Base-by-base conservation (phyloP, 2,329 filamentous ascomycete genomes). In the Magnaporthiopsis incrustans region DNA sequence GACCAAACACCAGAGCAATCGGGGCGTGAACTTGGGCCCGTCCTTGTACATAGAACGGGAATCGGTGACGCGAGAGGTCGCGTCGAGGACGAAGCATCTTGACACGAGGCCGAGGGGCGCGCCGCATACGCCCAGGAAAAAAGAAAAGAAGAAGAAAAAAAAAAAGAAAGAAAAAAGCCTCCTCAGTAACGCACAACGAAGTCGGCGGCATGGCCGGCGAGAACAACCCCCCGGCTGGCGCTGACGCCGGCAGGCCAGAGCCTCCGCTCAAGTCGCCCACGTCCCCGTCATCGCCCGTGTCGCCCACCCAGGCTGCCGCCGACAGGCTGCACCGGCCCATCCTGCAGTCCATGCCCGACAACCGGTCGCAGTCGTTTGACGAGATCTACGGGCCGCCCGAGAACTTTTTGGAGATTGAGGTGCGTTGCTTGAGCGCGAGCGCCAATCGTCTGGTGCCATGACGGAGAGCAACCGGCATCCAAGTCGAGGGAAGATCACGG, bases 401-500 rank as follows among this genome's bases (percentile, higher is more conserved):
- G 83, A 99, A 99, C 82, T 97, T 98, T 75, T 85, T 99, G 64
- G 95, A 99, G 82, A 97, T 99, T 68, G 95, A 99, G 83, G 93
- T 95, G 76, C 35, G 33, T 35, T 35, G 33, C 33, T 12, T 12
- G 33, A 35, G 33, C 18, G 38, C 38, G 38, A 15, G 38, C 38
- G 38, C 15, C 15, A 65, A 79, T 74, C 57, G 61, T 59, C 61
- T 57, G 15, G 15, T 5, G 38, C 7, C 38, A 15, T 44, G 38
- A 44, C 2, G 15, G 38, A 44, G 15, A 30, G 27, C 14, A 22
- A 18, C 12, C 14, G 32, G 32, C 32, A 33, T 10, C 32, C 32
- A 33, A 7, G 4, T 33, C 11, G 4, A 12, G 12, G 8, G 3
- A 12, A 35, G 8, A 44, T 44, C 15, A 7, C 38, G 18, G 38